Conservation (phyloP, 202 grass and related monocot genomes). For the Alloteropsis angusta region DNA sequence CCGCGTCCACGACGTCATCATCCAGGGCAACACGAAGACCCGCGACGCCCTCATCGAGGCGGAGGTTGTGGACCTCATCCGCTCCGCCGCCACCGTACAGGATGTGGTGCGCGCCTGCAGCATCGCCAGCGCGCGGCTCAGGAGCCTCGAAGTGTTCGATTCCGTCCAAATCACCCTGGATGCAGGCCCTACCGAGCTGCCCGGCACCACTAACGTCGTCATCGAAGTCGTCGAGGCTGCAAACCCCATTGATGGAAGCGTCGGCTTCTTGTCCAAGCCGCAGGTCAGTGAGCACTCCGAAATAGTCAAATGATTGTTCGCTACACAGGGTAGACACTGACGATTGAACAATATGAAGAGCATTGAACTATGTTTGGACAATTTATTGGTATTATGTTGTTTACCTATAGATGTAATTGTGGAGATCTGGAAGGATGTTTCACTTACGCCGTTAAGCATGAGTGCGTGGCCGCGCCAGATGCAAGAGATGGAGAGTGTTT, state of each 20-base stretch:
- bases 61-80: conserved; percentile 54
- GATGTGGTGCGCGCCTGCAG: conserved; percentile 38
- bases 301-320: background rate
- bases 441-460: no score
- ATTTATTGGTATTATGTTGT: background rate
- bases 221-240: conserved; percentile 58
- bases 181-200: conserved; percentile 51
- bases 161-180: conserved; percentile 56
- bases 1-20: conserved; percentile 52
- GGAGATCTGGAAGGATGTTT: background rate
- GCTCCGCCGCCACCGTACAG: conserved; percentile 41
- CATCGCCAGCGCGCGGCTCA: conserved; percentile 40
- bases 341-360: background rate
- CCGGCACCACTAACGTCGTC: conserved; percentile 49
- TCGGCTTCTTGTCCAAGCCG: conserved; percentile 47
- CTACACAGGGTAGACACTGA: no score
- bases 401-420: background rate
- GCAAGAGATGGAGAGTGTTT: no score
- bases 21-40: conserved; percentile 63
- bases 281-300: conserved; percentile 38
- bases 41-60: conserved; percentile 63
- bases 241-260: conserved; percentile 31
- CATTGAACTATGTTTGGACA: background rate
- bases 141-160: conserved; percentile 47
- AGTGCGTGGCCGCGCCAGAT: no score